Evolutionary conservation across 805 yeast genomes (phyloP).

Genomic region (Candida broadrunensis): DNA sequence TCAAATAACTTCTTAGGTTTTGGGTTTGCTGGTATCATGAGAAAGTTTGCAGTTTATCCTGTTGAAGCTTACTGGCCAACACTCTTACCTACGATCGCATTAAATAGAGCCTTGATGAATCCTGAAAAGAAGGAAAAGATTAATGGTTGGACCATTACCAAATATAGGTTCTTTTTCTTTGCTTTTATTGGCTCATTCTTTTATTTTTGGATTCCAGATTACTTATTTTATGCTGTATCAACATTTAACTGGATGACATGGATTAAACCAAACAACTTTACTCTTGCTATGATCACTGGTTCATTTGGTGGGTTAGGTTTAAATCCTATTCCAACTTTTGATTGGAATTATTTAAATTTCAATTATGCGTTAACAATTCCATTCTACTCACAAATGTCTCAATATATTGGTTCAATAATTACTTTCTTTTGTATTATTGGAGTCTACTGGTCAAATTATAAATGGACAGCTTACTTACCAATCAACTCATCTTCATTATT

Average conservation of each 20-base stretch:
- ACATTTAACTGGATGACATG: conserved; percentile 55
- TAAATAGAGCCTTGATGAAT: conserved; percentile 21
- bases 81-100: conserved; percentile 22
- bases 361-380: conserved; percentile 40
- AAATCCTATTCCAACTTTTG: conserved; percentile 52
- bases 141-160: conserved; percentile 25
- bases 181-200: conserved; percentile 25
- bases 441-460: conserved; percentile 14
- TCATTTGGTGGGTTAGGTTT: conserved; percentile 45
- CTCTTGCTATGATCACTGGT: conserved; percentile 50
- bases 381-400: conserved; percentile 21
- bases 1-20: conserved; percentile 22
- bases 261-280: conserved; percentile 50
- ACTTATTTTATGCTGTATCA: conserved; percentile 38
- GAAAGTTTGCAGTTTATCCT: conserved; percentile 22
- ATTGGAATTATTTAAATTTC: conserved; percentile 42
- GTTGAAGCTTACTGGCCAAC: conserved; percentile 21
- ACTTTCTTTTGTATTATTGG: conserved; percentile 14
- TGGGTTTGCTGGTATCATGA: conserved; percentile 23
- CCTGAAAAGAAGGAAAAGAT: conserved; percentile 20
- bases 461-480: conserved; percentile 21
- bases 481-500: conserved; percentile 43
- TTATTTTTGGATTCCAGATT: conserved; percentile 46
- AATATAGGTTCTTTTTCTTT: conserved; percentile 16
- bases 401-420: conserved; percentile 14